A percentile compares a stretch with the other conserved stretches of the same genome.
phyloP scores from a whole-genome alignment of 371 early-diverging fungal species.

The Circinella minor region DNA sequence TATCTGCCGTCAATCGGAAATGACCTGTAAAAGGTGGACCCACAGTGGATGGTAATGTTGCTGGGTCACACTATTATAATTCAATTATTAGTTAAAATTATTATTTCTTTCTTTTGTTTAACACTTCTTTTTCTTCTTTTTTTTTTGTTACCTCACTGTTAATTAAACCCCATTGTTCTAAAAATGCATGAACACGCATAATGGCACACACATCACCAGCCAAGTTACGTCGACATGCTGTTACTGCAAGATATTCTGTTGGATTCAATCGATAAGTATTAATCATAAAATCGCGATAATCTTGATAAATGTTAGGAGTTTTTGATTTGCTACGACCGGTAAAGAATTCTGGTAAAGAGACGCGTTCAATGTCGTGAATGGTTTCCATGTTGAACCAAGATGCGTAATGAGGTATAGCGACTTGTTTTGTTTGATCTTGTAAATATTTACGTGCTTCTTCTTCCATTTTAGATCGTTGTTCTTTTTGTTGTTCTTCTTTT shows the following conservation, averaged over 20 bases:
- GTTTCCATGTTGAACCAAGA: slow-evolving; percentile 91
- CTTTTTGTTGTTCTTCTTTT: too few species aligned
- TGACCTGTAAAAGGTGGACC: slow-evolving; percentile 96
- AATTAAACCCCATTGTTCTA: slow-evolving; percentile 99
- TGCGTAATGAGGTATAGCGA: slow-evolving; percentile 84
- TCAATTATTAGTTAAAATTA: background rate
- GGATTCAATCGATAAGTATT: slow-evolving; percentile 96
- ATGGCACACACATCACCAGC: slow-evolving; percentile 98
- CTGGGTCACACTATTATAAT: slow-evolving; percentile 78
- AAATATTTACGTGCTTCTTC: slow-evolving; percentile 76
- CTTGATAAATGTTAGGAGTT: slow-evolving; percentile 90
- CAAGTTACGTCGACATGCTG: slow-evolving; percentile 93
- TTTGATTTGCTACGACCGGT: slow-evolving; percentile 89
- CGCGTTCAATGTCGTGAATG: slow-evolving; percentile 92
- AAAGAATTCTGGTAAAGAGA: slow-evolving; percentile 96
- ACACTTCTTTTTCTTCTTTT: too few species aligned
- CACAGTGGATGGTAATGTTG: slow-evolving; percentile 90
- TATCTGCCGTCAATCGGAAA: slow-evolving; percentile 94
- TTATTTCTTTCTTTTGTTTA: too few species aligned
- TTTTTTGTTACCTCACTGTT: slow-evolving; percentile 87
- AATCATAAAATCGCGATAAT: slow-evolving; percentile 98
- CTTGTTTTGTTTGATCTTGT: slow-evolving; percentile 73
- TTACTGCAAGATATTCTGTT: slow-evolving; percentile 93
- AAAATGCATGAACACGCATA: slow-evolving; percentile 96
- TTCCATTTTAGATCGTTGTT: slow-evolving; percentile 49